Percentiles rank a stretch among this genome's conserved stretches.
Evolutionary conservation across 2,329 filamentous ascomycete genomes (phyloP).

Genomic region (Microcyclosporella mali): DNA sequence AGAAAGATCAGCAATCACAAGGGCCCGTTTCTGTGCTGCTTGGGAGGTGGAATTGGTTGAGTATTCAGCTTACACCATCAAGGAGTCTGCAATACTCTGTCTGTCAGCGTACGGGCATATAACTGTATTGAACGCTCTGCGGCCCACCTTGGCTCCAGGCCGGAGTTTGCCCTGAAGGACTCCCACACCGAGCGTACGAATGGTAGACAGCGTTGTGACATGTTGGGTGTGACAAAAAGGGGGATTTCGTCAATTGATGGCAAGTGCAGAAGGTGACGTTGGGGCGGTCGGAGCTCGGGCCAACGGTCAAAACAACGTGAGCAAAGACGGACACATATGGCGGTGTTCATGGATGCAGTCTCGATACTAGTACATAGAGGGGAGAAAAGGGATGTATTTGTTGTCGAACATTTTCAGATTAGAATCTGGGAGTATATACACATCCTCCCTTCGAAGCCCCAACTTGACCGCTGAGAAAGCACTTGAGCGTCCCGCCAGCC

Average conservation of each 20-base stretch:
- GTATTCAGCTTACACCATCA: conserved; percentile 31
- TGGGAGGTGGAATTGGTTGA: neutral
- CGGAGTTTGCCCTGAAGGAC: conserved; percentile 78
- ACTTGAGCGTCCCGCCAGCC: no score
- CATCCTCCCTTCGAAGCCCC: no score
- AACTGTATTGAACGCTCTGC: neutral
- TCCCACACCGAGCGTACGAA: conserved; percentile 31
- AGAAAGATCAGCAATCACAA: neutral
- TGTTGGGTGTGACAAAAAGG: no score
- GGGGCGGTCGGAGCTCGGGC: no score
- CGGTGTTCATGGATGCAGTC: no score
- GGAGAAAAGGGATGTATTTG: neutral
- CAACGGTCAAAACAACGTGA: no score
- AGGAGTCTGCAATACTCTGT: conserved; percentile 32
- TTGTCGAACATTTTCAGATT: neutral
- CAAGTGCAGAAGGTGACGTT: no score
- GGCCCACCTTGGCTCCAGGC: conserved; percentile 74
- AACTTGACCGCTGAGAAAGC: neutral
- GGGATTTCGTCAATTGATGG: no score
- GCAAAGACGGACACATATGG: no score
- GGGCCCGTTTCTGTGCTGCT: no score
- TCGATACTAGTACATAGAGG: no score
- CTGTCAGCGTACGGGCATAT: neutral
- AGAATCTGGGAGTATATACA: no score
- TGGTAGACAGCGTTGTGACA: conserved; percentile 22